Base-by-base conservation (phyloP, 192 early-diverging fungal genomes). In the Coemansia sp. region DNA sequence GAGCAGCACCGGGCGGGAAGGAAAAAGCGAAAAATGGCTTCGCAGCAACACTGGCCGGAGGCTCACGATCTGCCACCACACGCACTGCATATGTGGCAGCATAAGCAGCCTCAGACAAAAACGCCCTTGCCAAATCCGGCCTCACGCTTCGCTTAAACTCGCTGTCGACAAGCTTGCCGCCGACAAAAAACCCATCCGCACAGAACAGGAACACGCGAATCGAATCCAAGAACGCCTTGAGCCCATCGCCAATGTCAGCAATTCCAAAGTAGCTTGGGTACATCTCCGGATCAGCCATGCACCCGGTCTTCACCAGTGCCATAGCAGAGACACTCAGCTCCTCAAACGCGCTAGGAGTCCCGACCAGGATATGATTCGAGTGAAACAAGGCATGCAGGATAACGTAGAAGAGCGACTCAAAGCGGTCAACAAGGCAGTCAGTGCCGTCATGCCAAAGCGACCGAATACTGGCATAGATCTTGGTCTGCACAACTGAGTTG, bases 361-460 rank as follows among this genome's bases (percentile, higher is more conserved):
- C 52, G 6, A 28, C 26, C 25, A 7, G 14, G 5, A 14, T 28
- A 4, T 0, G 1, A 31, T 55, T 55, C 26, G 52, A 55, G 52
- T 16, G 26, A 16, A 14, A 28, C 52, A 58, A 20, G 3, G 35
- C 56, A 18, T 37, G 35, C 8, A 58, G 11, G 35, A 58, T 37
- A 58, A 69, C 61, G 43, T 67, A 73, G 55, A 73, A 61, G 2
- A 61, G 39, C 26, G 65, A 68, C 56, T 75, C 72, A 1, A 69
- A 3, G 16, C 64, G 58, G 13, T 69, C 55, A 1, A 65, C 13
- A 9, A 75, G 26, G 8, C 48, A 13, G 14, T 41, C 47, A 2
- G 3, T 8, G 1, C 0, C 12, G 2, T 36, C 16, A 7, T 39
- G 45, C 16, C 60, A 16, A 5, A 75, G 61, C 3, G 68, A 36